A percentile compares a stretch with the other conserved stretches of the same genome.
phyloP scores from a whole-genome alignment of 164 flowering plant species.

The Sedum album region DNA sequence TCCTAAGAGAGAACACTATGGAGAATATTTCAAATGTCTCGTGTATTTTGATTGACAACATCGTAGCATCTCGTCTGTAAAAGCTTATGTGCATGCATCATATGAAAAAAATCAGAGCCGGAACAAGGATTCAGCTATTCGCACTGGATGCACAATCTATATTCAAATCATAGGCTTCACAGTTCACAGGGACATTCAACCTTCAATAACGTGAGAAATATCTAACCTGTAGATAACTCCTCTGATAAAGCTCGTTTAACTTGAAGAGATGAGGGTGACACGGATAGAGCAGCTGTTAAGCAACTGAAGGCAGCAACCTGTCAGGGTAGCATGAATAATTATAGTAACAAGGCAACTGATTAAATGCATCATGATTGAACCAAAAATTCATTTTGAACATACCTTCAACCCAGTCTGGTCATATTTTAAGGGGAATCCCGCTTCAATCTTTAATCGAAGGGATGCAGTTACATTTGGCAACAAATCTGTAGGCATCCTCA shows the following conservation, averaged over 20 bases:
- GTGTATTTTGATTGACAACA: background rate
- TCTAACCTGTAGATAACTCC: constrained; percentile 60
- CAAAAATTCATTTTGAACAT: constrained; percentile 14
- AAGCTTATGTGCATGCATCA: background rate
- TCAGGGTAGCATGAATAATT: constrained; percentile 5
- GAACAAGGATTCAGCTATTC: background rate
- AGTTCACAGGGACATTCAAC: background rate
- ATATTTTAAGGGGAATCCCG: constrained; percentile 41
- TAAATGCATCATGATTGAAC: background rate
- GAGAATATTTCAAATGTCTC: no score
- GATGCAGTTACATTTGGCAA: constrained; percentile 55
- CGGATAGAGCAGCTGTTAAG: constrained; percentile 71
- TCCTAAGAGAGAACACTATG: no score
- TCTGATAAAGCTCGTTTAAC: constrained; percentile 52
- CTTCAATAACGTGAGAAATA: background rate
- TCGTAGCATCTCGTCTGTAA: background rate
- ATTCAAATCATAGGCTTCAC: background rate
- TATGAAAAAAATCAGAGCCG: background rate
- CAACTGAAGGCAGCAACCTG: constrained; percentile 70
- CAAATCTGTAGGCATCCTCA: constrained; percentile 77
- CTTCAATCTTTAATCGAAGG: constrained; percentile 33
- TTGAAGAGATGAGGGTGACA: constrained; percentile 48
- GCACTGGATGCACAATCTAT: background rate
- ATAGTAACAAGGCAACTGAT: background rate
- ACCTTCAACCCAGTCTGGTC: constrained; percentile 74